These are phyloP conservation scores for Fusarium annulatum DNA, from an alignment of 2,329 filamentous ascomycete species.

Conservation along the genomic window DNA sequence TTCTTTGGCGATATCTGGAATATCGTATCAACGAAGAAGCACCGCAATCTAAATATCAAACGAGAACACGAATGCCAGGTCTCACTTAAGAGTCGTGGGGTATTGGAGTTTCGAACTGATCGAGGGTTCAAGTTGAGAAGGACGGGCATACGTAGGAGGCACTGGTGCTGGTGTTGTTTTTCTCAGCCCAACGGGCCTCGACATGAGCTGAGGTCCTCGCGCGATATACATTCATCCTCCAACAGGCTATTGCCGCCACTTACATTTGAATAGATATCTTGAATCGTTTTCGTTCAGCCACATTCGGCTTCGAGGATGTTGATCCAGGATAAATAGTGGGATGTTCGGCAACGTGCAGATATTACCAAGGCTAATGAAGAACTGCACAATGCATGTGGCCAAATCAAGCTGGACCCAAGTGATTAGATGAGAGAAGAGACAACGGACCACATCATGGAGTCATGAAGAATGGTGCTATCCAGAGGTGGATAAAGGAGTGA, in stretches of 20 bases:
- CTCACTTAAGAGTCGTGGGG: neutral
- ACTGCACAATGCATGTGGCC: conserved; percentile 28
- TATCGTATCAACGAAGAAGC: neutral
- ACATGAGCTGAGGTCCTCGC: neutral
- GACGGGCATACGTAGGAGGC: neutral
- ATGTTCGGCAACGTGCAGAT: conserved; percentile 32
- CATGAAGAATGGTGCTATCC: neutral
- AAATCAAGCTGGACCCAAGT: neutral
- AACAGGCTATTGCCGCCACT: neutral
- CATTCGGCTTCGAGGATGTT: neutral
- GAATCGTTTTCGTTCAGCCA: neutral
- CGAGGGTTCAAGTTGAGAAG: neutral
- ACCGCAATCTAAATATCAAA: neutral
- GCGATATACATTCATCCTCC: neutral
- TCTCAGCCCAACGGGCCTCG: neutral
- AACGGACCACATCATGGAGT: neutral
- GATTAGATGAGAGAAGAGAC: conserved; percentile 29
- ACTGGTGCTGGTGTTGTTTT: neutral
- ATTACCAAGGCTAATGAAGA: conserved; percentile 18
- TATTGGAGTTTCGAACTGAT: neutral
- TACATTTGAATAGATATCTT: neutral
- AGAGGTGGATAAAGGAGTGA: neutral
- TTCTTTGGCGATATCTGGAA: neutral
- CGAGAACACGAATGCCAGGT: neutral
- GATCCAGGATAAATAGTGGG: conserved; percentile 1